These are phyloP conservation scores for Phytopythium kandeliae DNA, from an alignment of 352 stramenopile species.

Conservation along the genomic window DNA sequence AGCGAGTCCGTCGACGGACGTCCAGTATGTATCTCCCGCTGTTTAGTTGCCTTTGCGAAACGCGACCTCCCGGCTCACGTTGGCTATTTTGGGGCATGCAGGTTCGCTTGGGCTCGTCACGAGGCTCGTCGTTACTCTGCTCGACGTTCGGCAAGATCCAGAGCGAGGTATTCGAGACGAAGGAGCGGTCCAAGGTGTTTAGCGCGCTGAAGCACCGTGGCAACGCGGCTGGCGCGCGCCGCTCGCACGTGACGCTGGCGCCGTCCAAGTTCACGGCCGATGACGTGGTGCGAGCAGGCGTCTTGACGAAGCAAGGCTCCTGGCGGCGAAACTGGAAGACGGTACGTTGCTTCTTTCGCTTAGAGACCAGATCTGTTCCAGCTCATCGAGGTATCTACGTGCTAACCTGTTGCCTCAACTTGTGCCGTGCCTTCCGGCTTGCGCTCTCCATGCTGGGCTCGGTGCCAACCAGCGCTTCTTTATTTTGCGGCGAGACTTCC, in stretches of 20 bases:
- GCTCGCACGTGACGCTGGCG: slow-evolving; percentile 15
- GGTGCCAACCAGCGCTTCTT: slow-evolving; percentile 52
- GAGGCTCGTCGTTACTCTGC: slow-evolving; percentile 22
- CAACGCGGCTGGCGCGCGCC: slow-evolving; percentile 21
- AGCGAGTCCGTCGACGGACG: slow-evolving; percentile 8
- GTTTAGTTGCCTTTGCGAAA: background rate
- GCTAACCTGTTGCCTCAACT: too few species aligned
- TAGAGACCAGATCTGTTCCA: too few species aligned
- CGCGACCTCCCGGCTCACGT: background rate
- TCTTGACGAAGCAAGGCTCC: slow-evolving; percentile 71
- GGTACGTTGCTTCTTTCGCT: slow-evolving; percentile 12
- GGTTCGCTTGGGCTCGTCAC: slow-evolving; percentile 1
- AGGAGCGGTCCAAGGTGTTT: slow-evolving; percentile 66
- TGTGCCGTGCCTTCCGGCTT: too few species aligned
- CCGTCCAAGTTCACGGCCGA: slow-evolving; percentile 66
- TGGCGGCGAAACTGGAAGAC: slow-evolving; percentile 86
- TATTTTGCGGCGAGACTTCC: slow-evolving; percentile 66
- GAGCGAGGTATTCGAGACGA: slow-evolving; percentile 72
- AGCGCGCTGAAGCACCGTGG: slow-evolving; percentile 67
- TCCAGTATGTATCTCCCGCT: background rate
- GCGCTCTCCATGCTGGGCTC: too few species aligned
- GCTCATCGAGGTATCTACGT: too few species aligned
- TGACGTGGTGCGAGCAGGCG: slow-evolving; percentile 53
- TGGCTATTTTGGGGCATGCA: background rate
- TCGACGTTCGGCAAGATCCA: slow-evolving; percentile 69